These are phyloP conservation scores for Puccinia brachypodii DNA, from an alignment of 1,284 basidiomycete species.

Conservation along the genomic window DNA sequence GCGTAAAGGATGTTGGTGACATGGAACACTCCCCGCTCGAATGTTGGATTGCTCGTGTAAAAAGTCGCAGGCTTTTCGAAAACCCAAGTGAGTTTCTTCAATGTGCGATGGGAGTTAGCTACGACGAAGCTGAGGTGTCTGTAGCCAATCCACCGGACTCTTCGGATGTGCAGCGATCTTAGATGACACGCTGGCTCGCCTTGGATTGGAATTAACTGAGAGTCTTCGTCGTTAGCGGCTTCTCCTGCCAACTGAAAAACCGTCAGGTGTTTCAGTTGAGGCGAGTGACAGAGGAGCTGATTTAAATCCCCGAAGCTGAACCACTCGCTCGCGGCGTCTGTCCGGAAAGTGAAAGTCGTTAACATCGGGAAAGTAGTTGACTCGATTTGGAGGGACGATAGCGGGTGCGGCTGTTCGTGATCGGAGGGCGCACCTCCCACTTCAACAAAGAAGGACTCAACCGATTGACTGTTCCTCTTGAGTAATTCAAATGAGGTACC, in stretches of 20 bases:
- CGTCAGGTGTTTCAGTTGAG: not conserved
- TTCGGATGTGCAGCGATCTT: not conserved
- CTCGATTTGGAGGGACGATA: not conserved
- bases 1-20: not conserved
- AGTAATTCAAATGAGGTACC: not conserved
- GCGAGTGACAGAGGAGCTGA: not conserved
- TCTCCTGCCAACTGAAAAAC: constrained; percentile 1
- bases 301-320: not conserved
- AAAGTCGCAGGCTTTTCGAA: not conserved
- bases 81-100: not conserved
- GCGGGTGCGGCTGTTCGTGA: too few relatives aligned
- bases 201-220: not conserved
- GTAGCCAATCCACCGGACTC: not conserved
- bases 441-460: not conserved
- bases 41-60: too few relatives aligned
- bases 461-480: not conserved
- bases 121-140: not conserved
- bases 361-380: not conserved
- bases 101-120: not conserved
- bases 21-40: not conserved
- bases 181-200: not conserved
- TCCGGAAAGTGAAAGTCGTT: not conserved
- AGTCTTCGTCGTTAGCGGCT: not conserved
- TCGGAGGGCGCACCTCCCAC: not conserved
- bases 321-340: not conserved